phyloP scores from a whole-genome alignment of 1,284 basidiomycete species.

The Irpex lacteus region DNA sequence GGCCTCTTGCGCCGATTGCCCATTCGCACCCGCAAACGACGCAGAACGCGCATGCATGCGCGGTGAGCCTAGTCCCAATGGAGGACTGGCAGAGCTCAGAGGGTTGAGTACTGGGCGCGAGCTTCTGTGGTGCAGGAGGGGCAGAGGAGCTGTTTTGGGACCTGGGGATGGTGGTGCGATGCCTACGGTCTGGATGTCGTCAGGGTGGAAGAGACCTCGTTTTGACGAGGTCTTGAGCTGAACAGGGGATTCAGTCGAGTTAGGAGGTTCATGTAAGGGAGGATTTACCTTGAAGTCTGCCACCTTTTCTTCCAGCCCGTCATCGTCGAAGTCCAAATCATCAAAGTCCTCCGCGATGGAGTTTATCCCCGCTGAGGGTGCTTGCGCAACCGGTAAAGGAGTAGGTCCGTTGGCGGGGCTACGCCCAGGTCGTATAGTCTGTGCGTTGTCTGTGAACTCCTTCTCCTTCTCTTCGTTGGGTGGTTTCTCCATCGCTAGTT shows the following conservation, averaged over 20 bases:
- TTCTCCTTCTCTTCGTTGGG: constrained; percentile 60
- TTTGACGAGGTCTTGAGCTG: constrained; percentile 71
- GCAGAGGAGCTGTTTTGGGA: constrained; percentile 64
- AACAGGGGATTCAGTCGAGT: not conserved
- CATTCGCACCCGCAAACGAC: constrained; percentile 46
- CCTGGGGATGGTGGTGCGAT: constrained; percentile 45
- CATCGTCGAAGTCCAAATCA: constrained; percentile 75
- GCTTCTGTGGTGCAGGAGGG: constrained; percentile 42
- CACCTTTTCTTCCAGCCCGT: constrained; percentile 72
- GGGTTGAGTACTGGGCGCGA: constrained; percentile 48
- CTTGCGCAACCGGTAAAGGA: constrained; percentile 51
- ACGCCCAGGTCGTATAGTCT: constrained; percentile 71
- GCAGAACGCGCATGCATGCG: constrained; percentile 43
- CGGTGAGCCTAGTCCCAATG: constrained; percentile 17
- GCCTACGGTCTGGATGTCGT: constrained; percentile 79
- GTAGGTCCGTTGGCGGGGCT: constrained; percentile 50
- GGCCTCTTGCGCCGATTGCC: constrained; percentile 68
- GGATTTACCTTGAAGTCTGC: constrained; percentile 71
- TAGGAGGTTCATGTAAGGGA: not conserved
- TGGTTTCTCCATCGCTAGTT: constrained; percentile 57
- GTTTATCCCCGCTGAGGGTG: constrained; percentile 56
- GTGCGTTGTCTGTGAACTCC: constrained; percentile 63
- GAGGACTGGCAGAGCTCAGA: constrained; percentile 22
- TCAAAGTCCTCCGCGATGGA: constrained; percentile 89
- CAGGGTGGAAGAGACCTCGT: constrained; percentile 81